These are phyloP conservation scores for Udeniomyces megalosporus DNA, from an alignment of 768 basidiomycete species.

Conservation along the genomic window DNA sequence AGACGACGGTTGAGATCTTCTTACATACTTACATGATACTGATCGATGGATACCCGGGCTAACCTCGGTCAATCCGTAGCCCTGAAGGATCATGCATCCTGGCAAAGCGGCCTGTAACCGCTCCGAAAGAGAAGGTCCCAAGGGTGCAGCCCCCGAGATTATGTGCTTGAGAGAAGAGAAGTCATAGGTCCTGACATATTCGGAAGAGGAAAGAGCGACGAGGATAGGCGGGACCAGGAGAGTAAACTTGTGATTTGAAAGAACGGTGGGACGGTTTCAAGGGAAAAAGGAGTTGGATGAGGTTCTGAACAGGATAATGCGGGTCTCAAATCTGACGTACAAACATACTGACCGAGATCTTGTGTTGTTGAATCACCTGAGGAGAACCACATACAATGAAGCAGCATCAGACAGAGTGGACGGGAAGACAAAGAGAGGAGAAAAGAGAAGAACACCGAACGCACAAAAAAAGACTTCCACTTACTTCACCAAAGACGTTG, in stretches of 20 bases:
- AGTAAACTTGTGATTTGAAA: background rate
- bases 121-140: constrained; percentile 19
- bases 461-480: no score
- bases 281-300: background rate
- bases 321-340: no score
- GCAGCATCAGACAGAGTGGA: no score
- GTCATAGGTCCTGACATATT: constrained; percentile 22
- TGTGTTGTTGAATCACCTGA: no score
- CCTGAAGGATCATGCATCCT: background rate
- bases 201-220: constrained; percentile 53
- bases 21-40: no score
- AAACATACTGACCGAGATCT: no score
- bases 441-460: no score
- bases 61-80: background rate
- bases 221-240: constrained; percentile 50
- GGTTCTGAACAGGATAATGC: no score
- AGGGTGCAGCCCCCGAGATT: constrained; percentile 22
- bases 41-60: no score
- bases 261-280: background rate
- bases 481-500: constrained; percentile 43
- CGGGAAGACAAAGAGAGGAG: no score
- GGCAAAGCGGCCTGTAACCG: constrained; percentile 10
- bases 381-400: no score
- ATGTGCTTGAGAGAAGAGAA: constrained; percentile 14
- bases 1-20: no score